Conservation (phyloP, 1,139 yeast genomes). For the Hyphopichia burtonii region DNA sequence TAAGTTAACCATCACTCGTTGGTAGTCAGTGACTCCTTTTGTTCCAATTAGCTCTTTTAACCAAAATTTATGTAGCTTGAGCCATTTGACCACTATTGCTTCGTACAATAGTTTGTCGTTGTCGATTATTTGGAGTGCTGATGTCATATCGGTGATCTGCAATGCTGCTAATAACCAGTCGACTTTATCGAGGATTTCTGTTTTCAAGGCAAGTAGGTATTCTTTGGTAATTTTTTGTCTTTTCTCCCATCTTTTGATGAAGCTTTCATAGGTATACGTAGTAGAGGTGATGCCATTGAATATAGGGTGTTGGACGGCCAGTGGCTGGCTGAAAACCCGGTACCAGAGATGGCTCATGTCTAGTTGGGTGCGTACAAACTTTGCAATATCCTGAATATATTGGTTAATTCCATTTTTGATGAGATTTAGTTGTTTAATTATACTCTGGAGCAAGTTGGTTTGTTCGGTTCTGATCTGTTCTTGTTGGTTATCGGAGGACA, state of each 20-base stretch:
- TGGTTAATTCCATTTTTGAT: not conserved
- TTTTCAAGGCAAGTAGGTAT: not conserved
- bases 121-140: too few species aligned
- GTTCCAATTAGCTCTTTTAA: not conserved
- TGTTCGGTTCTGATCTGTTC: not conserved
- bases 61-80: not conserved
- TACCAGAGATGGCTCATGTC: not conserved
- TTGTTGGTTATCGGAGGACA: too few species aligned
- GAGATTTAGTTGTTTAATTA: not conserved
- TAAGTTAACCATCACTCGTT: not conserved
- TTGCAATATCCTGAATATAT: not conserved
- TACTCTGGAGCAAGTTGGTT: not conserved
- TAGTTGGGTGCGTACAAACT: not conserved
- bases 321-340: constrained; percentile 1
- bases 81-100: not conserved
- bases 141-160: too few species aligned
- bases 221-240: not conserved
- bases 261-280: constrained; percentile 1
- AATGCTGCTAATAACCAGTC: too few species aligned
- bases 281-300: not conserved
- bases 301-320: not conserved
- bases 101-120: not conserved
- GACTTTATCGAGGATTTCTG: not conserved
- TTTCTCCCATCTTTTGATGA: not conserved
- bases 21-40: not conserved